A percentile compares a stretch with the other conserved stretches of the same genome.
phyloP scores from a whole-genome alignment of 352 stramenopile species.

The Globisporangium middletonii region DNA sequence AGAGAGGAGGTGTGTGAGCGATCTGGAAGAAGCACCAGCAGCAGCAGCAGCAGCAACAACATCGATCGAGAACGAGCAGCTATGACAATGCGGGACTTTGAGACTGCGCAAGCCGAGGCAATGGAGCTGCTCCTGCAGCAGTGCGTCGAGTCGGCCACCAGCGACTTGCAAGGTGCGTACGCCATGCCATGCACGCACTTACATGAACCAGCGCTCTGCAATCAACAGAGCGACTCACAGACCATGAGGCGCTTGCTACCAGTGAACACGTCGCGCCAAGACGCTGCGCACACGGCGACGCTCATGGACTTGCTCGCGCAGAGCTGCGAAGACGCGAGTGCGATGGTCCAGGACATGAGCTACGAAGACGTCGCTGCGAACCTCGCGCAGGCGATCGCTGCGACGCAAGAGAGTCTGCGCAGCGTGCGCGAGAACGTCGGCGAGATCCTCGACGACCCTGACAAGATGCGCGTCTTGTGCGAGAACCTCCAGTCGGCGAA shows the following conservation, averaged over 20 bases:
- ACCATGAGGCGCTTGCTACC: not conserved
- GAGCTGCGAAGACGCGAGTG: slow-evolving; percentile 55
- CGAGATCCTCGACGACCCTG: slow-evolving; percentile 53
- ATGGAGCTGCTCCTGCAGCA: slow-evolving; percentile 60
- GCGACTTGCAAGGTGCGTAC: slow-evolving; percentile 7
- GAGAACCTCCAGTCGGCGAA: slow-evolving; percentile 51
- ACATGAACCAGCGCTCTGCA: not conserved
- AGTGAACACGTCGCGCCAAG: slow-evolving; percentile 1
- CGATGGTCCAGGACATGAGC: slow-evolving; percentile 39
- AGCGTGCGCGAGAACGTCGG: slow-evolving; percentile 45
- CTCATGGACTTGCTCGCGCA: slow-evolving; percentile 65
- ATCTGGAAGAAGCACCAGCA: not conserved
- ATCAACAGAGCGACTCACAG: too few species aligned
- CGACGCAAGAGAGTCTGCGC: slow-evolving; percentile 62
- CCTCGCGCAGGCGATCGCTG: slow-evolving; percentile 46
- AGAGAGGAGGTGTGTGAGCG: not conserved
- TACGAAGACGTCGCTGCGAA: slow-evolving; percentile 44
- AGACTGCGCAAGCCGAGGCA: slow-evolving; percentile 39
- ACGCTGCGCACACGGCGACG: slow-evolving; percentile 27
- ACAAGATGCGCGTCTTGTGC: slow-evolving; percentile 52
- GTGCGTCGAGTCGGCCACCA: slow-evolving; percentile 20
- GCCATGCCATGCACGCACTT: not conserved
- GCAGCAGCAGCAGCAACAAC: too few species aligned
- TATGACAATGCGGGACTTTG: slow-evolving; percentile 28
- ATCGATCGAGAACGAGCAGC: not conserved